A percentile compares a stretch with the other conserved stretches of the same genome.
phyloP scores from a whole-genome alignment of 1,284 basidiomycete genomes.

The Malassezia brasiliensis region DNA sequence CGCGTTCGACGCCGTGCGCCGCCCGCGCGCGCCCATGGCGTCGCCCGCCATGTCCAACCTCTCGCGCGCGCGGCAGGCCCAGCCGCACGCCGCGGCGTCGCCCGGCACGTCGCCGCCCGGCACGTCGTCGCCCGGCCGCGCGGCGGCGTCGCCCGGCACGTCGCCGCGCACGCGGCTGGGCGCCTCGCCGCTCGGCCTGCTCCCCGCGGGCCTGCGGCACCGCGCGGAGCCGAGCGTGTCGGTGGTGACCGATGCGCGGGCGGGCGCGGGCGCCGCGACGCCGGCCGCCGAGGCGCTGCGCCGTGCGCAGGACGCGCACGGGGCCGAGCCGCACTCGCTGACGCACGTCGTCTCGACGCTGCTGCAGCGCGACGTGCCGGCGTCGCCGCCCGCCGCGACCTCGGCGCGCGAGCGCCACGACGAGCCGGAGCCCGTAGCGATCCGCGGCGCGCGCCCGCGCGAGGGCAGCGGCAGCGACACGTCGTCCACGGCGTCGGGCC shows the following conservation, averaged over 20 bases:
- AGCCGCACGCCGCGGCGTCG: too few species aligned
- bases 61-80: slow-evolving; percentile 3
- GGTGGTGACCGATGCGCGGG: background rate
- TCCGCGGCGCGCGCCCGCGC: background rate
- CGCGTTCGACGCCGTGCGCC: too few species aligned
- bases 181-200: slow-evolving; percentile 2
- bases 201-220: background rate
- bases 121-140: background rate
- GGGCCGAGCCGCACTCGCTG: background rate
- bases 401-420: too few species aligned
- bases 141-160: too few species aligned
- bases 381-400: too few species aligned
- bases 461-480: background rate
- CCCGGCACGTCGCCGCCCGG: too few species aligned
- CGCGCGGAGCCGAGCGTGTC: slow-evolving; percentile 10
- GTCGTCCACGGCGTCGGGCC: background rate
- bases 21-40: background rate
- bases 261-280: background rate
- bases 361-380: background rate
- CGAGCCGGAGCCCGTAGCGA: background rate
- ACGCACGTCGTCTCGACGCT: background rate
- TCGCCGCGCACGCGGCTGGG: too few species aligned
- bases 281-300: background rate
- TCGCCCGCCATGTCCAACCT: slow-evolving; percentile 8
- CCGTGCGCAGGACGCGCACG: background rate